Evolutionary conservation across 2,329 filamentous ascomycete species (phyloP).

Genomic region (Fusarium subtropicale): DNA sequence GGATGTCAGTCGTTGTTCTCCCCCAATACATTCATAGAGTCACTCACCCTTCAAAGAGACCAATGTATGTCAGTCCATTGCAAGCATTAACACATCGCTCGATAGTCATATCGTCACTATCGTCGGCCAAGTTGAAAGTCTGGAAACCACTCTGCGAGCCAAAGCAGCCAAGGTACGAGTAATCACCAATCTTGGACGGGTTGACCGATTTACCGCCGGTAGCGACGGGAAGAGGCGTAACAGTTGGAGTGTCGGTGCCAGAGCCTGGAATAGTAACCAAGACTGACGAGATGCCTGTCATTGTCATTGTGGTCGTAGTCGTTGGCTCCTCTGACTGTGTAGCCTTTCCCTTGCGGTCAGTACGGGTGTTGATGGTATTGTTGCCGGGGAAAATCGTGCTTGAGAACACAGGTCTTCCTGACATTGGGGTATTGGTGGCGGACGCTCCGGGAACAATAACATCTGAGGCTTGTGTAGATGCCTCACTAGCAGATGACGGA

Average conservation of each 20-base stretch:
- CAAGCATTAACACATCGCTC: conserved; percentile 56
- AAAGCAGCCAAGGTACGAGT: conserved; percentile 57
- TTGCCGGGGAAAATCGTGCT: not conserved
- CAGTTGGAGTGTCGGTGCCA: conserved; percentile 25
- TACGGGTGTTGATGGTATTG: not conserved
- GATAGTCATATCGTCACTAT: conserved; percentile 55
- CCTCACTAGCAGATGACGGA: conserved; percentile 4
- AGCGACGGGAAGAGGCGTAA: conserved; percentile 24
- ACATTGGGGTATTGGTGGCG: conserved; percentile 1
- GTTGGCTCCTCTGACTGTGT: conserved; percentile 36
- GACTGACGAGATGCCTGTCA: conserved; percentile 44
- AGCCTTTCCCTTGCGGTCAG: not conserved
- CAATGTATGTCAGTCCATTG: conserved; percentile 53
- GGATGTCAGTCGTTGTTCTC: not conserved
- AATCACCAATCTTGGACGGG: conserved; percentile 50
- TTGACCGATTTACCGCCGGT: conserved; percentile 43
- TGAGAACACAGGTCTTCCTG: not conserved
- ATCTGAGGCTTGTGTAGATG: not conserved
- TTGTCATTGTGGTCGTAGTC: conserved; percentile 45
- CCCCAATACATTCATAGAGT: not conserved
- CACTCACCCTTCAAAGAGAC: conserved; percentile 50
- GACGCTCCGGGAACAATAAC: not conserved
- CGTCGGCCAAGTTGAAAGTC: conserved; percentile 50
- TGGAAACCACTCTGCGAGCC: conserved; percentile 52
- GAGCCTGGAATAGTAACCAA: conserved; percentile 43